Percentiles rank a stretch among this genome's conserved stretches.
These are phyloP conservation scores for Musa troglodytarum DNA, from an alignment of 176 grass and related monocot genomes.

Conservation along the genomic window DNA sequence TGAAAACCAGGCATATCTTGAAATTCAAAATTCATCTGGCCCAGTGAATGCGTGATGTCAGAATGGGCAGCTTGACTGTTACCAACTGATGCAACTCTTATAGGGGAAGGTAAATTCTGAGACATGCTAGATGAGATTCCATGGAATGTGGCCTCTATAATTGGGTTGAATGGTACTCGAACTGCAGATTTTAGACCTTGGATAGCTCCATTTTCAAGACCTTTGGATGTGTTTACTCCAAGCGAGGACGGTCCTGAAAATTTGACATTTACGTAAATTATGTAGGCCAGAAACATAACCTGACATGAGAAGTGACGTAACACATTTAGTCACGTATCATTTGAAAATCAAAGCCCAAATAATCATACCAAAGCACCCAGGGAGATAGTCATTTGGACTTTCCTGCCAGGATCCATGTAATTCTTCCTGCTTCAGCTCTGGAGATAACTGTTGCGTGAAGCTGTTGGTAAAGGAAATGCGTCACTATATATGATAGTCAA, in stretches of 20 bases:
- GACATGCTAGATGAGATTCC: constrained; percentile 16
- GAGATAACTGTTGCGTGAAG: constrained; percentile 25
- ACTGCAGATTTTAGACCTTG: constrained; percentile 35
- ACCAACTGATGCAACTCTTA: constrained; percentile 38
- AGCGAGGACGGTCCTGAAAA: constrained; percentile 7
- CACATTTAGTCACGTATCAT: background rate
- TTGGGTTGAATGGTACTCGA: constrained; percentile 12
- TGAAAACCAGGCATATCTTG: constrained; percentile 39
- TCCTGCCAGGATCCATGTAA: constrained; percentile 7
- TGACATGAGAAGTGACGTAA: background rate
- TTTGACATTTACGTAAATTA: constrained; percentile 18
- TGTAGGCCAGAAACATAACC: background rate
- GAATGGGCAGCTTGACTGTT: constrained; percentile 28
- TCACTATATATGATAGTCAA: background rate
- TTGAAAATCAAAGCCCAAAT: background rate
- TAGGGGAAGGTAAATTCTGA: constrained; percentile 45
- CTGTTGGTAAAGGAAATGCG: constrained; percentile 10
- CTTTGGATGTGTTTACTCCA: constrained; percentile 26
- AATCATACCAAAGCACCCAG: constrained; percentile 21
- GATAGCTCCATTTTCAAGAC: constrained; percentile 16
- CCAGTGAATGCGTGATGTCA: constrained; percentile 33
- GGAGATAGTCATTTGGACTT: constrained; percentile 32
- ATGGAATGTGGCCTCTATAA: constrained; percentile 27
- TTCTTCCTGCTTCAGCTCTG: constrained; percentile 27
- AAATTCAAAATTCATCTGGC: constrained; percentile 39